Base-by-base conservation (phyloP, 257 asterid genomes). In the Solanum medicagineum region DNA sequence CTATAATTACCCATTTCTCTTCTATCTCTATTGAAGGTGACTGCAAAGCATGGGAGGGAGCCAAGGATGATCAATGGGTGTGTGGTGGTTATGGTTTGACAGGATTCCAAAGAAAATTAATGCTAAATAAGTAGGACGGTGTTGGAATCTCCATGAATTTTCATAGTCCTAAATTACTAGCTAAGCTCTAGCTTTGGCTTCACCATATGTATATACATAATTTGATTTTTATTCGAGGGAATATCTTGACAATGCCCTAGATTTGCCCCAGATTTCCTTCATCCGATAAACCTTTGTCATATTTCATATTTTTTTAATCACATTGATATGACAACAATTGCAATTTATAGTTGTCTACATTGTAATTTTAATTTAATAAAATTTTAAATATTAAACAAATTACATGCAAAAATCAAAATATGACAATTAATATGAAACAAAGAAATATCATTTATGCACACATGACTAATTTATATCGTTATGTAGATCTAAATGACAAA, bases 1-100 rank as follows among this genome's bases (percentile, higher is more conserved):
- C 85, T 91, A 93, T 91, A 88, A 75, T 93, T 93, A 6, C 97
- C 94, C 98, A 95, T 93, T 55, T 20, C 54, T 85, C 74, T 65
- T 84, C 29, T 40, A 45, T 60, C 11, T 55, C 36, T 44, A 71
- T 19, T 71, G 80, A 71, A 44, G 10, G 20, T 44, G 56, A 71
- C 80, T 44, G 42, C 80, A 62, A 32, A 69, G 44, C 56, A 56
- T 36, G 51, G 13, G 83, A 42, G 85, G 71, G 49, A 45, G 10
- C 11, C 36, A 84, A 26, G 10, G 8, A 22, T 82, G 47, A 63
- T 54, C 42, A 24, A n/a, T 73, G 12, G 12, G 10, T 20, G 32
- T 44, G 57, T 73, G 57, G 12, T n/a, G 19, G 49, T 68, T 68
- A n/a, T n/a, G 32, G 49, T 68, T 68, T 3, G 0, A 44, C 12